Conservation (phyloP, 768 basidiomycete species). For the Leccinum aurantiacum region DNA sequence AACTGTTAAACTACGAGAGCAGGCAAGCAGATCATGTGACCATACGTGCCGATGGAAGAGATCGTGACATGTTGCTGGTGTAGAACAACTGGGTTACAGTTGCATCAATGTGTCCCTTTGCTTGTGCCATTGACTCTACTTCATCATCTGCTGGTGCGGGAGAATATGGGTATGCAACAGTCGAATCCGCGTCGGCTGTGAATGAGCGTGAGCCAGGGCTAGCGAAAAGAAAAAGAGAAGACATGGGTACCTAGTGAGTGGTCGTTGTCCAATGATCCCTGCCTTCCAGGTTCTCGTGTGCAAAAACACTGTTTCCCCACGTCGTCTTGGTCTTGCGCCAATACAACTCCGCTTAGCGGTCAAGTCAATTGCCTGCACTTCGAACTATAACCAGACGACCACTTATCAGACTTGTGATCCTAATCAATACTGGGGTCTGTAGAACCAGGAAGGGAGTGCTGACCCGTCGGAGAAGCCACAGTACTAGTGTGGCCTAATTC, state of each 20-base stretch:
- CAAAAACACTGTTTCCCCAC: slow-evolving; percentile 89
- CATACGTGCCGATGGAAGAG: slow-evolving; percentile 64
- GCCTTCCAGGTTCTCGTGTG: slow-evolving; percentile 93
- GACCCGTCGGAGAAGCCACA: slow-evolving; percentile 83
- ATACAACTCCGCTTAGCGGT: slow-evolving; percentile 32
- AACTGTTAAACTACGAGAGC: slow-evolving; percentile 40
- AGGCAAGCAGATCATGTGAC: background rate
- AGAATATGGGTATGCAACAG: slow-evolving; percentile 76
- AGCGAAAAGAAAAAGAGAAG: background rate
- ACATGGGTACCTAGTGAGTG: slow-evolving; percentile 59
- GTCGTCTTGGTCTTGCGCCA: slow-evolving; percentile 77
- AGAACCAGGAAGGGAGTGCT: slow-evolving; percentile 79
- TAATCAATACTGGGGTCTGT: slow-evolving; percentile 55
- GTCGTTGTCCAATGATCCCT: slow-evolving; percentile 67
- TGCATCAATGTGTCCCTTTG: slow-evolving; percentile 81
- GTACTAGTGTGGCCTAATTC: slow-evolving; percentile 64
- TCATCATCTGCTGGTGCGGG: slow-evolving; percentile 56
- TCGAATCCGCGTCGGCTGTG: slow-evolving; percentile 8
- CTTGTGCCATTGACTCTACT: slow-evolving; percentile 62
- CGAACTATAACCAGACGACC: background rate
- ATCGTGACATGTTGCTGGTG: slow-evolving; percentile 78
- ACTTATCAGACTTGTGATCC: slow-evolving; percentile 17
- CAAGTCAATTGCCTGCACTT: background rate
- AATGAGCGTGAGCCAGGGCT: background rate
- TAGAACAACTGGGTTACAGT: slow-evolving; percentile 91